Evolutionary conservation across 805 yeast genomes (phyloP).

Genomic region (Lachancea sp.): DNA sequence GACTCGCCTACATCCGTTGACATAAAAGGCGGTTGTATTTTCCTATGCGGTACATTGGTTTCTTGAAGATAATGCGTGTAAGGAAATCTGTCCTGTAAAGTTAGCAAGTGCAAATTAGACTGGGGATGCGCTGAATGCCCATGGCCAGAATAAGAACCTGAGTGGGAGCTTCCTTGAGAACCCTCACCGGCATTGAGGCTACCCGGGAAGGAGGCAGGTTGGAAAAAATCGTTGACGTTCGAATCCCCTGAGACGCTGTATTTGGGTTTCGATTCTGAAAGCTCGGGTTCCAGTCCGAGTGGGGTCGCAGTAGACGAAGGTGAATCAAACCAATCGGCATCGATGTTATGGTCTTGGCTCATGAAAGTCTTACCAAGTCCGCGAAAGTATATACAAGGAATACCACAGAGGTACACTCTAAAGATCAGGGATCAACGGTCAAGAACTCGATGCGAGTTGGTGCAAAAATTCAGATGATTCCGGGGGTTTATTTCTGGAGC

Average conservation of each 20-base stretch:
- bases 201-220: neutral
- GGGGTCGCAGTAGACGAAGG: neutral
- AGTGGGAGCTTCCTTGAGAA: neutral
- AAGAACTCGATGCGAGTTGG: too few species aligned
- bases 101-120: neutral
- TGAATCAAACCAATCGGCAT: neutral
- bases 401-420: too few species aligned
- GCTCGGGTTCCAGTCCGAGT: neutral
- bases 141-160: neutral
- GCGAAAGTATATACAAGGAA: neutral
- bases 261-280: neutral
- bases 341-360: neutral
- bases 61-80: constrained; percentile 6
- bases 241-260: neutral
- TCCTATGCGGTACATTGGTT: neutral
- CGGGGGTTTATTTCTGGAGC: too few species aligned
- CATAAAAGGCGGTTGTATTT: too few species aligned
- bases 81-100: constrained; percentile 2
- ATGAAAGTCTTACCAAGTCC: neutral
- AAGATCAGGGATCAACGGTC: too few species aligned
- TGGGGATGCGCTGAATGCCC: neutral
- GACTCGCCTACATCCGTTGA: too few species aligned
- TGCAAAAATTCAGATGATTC: too few species aligned
- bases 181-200: neutral
- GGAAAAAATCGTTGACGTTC: neutral